Percentiles rank a stretch among this genome's conserved stretches.
Conservation (phyloP, 495 filamentous ascomycete species). For the Filosporella fistucella region DNA sequence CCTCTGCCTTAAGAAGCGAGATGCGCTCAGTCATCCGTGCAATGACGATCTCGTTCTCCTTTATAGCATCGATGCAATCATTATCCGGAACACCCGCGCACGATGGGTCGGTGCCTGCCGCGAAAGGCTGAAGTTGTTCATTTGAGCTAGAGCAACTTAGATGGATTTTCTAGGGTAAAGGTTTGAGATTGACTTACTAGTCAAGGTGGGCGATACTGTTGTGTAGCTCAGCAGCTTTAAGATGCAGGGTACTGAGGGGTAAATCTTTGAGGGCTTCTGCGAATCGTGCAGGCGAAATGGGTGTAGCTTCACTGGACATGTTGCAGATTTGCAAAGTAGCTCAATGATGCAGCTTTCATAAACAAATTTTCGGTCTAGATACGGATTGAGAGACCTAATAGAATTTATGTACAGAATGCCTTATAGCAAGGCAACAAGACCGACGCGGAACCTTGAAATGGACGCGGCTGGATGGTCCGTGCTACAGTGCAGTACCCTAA, state of each 20-base stretch:
- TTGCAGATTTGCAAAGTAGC: no score
- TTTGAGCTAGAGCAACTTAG: no score
- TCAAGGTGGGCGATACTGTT: conserved; percentile 80
- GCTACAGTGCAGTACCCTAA: no score
- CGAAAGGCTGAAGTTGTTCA: conserved; percentile 61
- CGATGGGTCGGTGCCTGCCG: conserved; percentile 34
- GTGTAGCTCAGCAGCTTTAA: conserved; percentile 76
- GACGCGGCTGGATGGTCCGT: no score
- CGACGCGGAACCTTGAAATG: no score
- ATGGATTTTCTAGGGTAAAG: no score
- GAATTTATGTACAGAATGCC: no score
- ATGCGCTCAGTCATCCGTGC: conserved; percentile 69
- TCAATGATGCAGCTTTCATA: no score
- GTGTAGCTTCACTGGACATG: conserved; percentile 25
- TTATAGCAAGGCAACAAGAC: no score
- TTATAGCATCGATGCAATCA: conserved; percentile 64
- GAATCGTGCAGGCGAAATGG: conserved; percentile 61
- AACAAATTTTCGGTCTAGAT: no score
- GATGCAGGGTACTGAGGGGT: conserved; percentile 63
- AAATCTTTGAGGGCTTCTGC: conserved; percentile 70
- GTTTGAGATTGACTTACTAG: no score
- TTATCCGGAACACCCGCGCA: conserved; percentile 44
- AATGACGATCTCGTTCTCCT: conserved; percentile 74
- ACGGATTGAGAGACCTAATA: no score
- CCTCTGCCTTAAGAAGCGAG: conserved; percentile 61